These are phyloP conservation scores for Eucalyptus pauciflora DNA, from an alignment of 345 rosid species.

Conservation along the genomic window DNA sequence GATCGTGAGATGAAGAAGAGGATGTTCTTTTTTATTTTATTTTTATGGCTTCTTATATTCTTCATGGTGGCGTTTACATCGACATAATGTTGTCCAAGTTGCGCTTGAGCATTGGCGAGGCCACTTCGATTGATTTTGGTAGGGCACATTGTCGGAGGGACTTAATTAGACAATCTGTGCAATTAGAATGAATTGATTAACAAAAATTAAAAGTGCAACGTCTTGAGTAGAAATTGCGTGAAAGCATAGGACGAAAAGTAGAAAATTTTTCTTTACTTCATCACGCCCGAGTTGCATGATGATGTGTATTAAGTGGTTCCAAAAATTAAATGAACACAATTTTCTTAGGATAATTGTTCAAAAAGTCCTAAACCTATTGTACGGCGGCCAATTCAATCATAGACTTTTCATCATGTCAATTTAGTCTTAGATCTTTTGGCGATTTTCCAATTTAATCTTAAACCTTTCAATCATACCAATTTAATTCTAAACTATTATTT, in stretches of 20 bases:
- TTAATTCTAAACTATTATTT: no score
- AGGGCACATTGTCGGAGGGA: rapidly evolving
- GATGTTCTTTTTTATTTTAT: not conserved
- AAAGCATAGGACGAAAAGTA: not conserved
- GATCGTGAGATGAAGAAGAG: not conserved
- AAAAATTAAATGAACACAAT: not conserved
- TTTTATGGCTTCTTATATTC: not conserved
- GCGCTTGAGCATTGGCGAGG: not conserved
- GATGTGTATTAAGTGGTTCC: not conserved
- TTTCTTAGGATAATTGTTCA: no score
- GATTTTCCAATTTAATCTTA: not conserved
- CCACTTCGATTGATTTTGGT: not conserved
- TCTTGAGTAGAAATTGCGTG: not conserved
- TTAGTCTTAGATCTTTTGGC: no score
- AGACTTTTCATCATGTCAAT: rapidly evolving
- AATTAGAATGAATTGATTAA: not conserved
- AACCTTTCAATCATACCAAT: no score
- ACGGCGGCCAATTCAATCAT: rapidly evolving
- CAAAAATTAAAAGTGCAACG: not conserved
- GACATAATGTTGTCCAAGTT: not conserved
- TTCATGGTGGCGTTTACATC: not conserved
- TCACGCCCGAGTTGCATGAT: not conserved
- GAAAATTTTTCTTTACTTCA: not conserved
- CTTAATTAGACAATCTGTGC: not conserved
- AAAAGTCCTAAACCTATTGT: not conserved